Base-by-base conservation (phyloP, 2,329 filamentous ascomycete genomes). In the Pseudogymnoascus sp. region DNA sequence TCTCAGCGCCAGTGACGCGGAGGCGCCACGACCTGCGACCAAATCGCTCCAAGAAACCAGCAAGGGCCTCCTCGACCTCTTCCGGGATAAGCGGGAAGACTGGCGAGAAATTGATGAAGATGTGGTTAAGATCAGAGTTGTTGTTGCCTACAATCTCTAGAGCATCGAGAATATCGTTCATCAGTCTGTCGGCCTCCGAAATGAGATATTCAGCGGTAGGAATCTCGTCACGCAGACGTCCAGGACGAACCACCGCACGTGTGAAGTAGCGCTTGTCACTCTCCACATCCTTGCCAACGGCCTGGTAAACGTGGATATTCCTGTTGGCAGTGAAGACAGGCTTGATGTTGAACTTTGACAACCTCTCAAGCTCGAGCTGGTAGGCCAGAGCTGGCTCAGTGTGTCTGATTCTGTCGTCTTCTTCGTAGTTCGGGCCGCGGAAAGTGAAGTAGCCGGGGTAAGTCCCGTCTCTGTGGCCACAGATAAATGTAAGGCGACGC, bases 101-200 rank as follows among this genome's bases (percentile, higher is more conserved):
- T 8, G 93, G 91, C 0, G 91, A 95, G 81, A 99, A 99, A 84
- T 99, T 97, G 83, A 99, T 95, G 82, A 99, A 99, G 83, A 99
- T 95, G 80, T 99, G 95, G 83, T 99, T 99, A 74, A 99, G 84
- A 82, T 99, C 95, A 60, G 95, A 96, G 80, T 96, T 96, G 81
- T 97, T 97, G 83, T 96, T 97, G 73, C 95, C 95, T 73, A 97
- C 96, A 71, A 99, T 97, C 82, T 99, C 95, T 63, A 99, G 82
- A 49, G 95, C 95, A 74, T 99, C 95, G 61, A 97, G 86, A 72
- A 99, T 97, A 74, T 99, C 95, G 75, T 91, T 97, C 84, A 99
- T 93, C 70, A 97, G 83, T 67, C 95, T 88, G 73, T 99, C 93
- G 40, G 93, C 93, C 80, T 99, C 95, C 0, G 93, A 97, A 70